A percentile compares a stretch with the other conserved stretches of the same genome.
These are phyloP conservation scores for Bryoerythrophyllum caledonicum DNA, from an alignment of 225 moss, liverwort and hornwort genomes.

Conservation along the genomic window DNA sequence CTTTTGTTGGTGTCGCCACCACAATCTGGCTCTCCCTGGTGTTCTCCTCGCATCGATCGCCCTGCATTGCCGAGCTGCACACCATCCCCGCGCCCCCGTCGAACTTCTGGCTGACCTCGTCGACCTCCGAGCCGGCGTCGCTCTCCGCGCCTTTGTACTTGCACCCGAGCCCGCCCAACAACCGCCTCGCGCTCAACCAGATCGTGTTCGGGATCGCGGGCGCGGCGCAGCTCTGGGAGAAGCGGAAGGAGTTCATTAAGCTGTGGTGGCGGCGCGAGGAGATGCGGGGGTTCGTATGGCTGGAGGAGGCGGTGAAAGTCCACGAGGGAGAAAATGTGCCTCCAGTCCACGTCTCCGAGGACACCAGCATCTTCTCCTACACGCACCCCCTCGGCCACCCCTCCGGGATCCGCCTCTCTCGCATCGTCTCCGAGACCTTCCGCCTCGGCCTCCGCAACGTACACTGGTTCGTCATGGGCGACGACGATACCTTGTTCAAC, in stretches of 20 bases:
- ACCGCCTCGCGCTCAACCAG: slow-evolving; percentile 21
- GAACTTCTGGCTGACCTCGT: slow-evolving; percentile 24
- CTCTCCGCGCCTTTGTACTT: slow-evolving; percentile 15
- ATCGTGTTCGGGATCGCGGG: slow-evolving; percentile 83
- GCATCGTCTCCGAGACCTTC: slow-evolving; percentile 69
- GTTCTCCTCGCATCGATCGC: slow-evolving; percentile 28
- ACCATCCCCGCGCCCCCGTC: slow-evolving; percentile 24
- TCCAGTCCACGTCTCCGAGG: slow-evolving; percentile 57
- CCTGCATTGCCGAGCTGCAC: slow-evolving; percentile 36
- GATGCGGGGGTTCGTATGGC: slow-evolving; percentile 84
- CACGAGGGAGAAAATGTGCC: slow-evolving; percentile 43
- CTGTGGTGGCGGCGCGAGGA: slow-evolving; percentile 72
- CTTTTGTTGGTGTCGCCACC: slow-evolving; percentile 22
- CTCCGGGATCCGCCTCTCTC: slow-evolving; percentile 70
- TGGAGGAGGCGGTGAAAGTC: slow-evolving; percentile 64
- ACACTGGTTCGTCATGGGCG: slow-evolving; percentile 84
- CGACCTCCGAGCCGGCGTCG: slow-evolving; percentile 9
- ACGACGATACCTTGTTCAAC: slow-evolving; percentile 79
- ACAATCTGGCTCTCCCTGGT: slow-evolving; percentile 36
- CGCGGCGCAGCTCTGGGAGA: slow-evolving; percentile 71
- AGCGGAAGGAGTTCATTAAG: slow-evolving; percentile 71
- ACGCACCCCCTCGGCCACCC: slow-evolving; percentile 71
- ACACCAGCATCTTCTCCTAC: slow-evolving; percentile 67
- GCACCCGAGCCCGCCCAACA: slow-evolving; percentile 7
- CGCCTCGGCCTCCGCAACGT: slow-evolving; percentile 59